phyloP scores from a whole-genome alignment of 768 basidiomycete genomes.

The Tylopilus intermedius region DNA sequence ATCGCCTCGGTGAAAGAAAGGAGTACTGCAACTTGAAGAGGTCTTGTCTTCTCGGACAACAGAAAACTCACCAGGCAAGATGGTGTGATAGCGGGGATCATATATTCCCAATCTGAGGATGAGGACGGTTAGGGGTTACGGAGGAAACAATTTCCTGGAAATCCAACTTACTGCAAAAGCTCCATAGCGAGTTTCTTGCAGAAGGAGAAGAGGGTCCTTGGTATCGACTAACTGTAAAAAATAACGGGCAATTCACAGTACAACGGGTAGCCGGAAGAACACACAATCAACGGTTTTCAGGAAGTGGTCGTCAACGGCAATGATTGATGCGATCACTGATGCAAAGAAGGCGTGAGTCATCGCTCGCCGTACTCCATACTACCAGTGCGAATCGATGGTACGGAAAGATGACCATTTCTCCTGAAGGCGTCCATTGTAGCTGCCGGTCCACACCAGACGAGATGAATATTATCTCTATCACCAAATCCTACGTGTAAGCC shows the following conservation, averaged over 20 bases:
- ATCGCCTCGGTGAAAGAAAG: constrained; percentile 2
- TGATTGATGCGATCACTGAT: neutral
- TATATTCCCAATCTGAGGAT: constrained; percentile 17
- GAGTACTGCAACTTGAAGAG: constrained; percentile 1
- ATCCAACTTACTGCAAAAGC: constrained; percentile 23
- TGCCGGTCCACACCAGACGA: constrained; percentile 15
- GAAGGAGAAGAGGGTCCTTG: constrained; percentile 11
- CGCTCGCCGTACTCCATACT: constrained; percentile 9
- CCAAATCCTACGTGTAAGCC: neutral
- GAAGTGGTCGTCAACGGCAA: constrained; percentile 7
- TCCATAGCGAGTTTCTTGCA: constrained; percentile 1
- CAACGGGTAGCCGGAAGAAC: neutral
- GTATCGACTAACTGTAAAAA: constrained; percentile 3
- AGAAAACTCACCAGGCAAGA: constrained; percentile 3
- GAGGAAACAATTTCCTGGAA: neutral
- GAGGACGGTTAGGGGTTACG: neutral
- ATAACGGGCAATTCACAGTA: neutral
- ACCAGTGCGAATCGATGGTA: neutral
- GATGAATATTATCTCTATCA: constrained; percentile 3
- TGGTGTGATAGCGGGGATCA: constrained; percentile 5
- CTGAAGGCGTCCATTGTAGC: constrained; percentile 7
- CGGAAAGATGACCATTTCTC: constrained; percentile 7
- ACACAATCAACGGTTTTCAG: constrained; percentile 23
- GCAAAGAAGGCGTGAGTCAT: constrained; percentile 6
- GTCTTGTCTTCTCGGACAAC: neutral